Evolutionary conservation across 805 yeast genomes (phyloP).

Genomic region (Ogataea pilisensis): DNA sequence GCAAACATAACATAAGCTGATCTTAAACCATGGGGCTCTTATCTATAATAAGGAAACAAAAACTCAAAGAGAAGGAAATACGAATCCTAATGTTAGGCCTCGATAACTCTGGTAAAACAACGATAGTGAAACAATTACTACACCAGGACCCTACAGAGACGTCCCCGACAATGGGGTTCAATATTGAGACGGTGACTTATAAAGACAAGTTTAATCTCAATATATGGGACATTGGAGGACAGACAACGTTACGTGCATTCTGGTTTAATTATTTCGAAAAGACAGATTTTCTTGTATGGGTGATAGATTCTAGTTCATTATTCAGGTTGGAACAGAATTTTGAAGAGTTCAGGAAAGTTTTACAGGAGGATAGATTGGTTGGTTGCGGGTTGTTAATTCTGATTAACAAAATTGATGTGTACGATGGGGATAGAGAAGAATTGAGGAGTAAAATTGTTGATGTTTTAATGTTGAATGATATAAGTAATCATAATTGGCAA

Average conservation of each 20-base stretch:
- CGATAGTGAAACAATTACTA: slow-evolving; percentile 62
- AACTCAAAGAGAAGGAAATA: slow-evolving; percentile 72
- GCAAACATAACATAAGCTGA: too few species aligned
- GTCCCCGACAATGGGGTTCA: slow-evolving; percentile 89
- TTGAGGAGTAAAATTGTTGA: slow-evolving; percentile 16
- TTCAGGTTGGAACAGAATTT: slow-evolving; percentile 64
- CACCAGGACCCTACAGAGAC: slow-evolving; percentile 48
- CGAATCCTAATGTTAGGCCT: slow-evolving; percentile 76
- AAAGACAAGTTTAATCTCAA: slow-evolving; percentile 43
- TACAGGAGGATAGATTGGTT: slow-evolving; percentile 62
- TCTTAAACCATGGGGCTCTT: slow-evolving; percentile 69
- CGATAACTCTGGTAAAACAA: slow-evolving; percentile 90
- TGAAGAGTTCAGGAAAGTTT: slow-evolving; percentile 56
- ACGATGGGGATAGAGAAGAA: slow-evolving; percentile 25
- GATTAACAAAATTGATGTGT: slow-evolving; percentile 71
- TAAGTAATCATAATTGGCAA: slow-evolving; percentile 37
- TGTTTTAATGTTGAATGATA: slow-evolving; percentile 29
- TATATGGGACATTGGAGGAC: slow-evolving; percentile 89
- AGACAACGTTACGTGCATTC: slow-evolving; percentile 72
- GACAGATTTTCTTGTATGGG: slow-evolving; percentile 80
- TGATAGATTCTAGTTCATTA: slow-evolving; percentile 62
- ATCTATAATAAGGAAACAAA: slow-evolving; percentile 75
- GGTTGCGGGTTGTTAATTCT: slow-evolving; percentile 67
- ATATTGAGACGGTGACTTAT: slow-evolving; percentile 55
- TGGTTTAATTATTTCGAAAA: slow-evolving; percentile 93